These are phyloP conservation scores for Diaporthe vexans DNA, from an alignment of 2,329 filamentous ascomycete genomes.

Conservation along the genomic window DNA sequence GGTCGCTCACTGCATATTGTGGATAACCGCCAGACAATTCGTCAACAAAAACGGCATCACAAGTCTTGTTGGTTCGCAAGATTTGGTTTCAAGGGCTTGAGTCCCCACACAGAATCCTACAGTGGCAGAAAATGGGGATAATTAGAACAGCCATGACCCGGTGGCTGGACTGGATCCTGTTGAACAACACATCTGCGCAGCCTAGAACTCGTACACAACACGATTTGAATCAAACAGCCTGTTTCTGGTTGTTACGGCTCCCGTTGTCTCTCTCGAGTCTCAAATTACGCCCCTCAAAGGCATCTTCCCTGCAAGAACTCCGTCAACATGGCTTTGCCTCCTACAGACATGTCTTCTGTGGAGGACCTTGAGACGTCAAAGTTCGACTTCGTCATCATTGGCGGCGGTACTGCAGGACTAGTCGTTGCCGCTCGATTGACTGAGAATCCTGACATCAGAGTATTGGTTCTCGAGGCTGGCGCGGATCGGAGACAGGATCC, in stretches of 20 bases:
- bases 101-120: background rate
- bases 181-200: too few species aligned
- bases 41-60: background rate
- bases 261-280: background rate
- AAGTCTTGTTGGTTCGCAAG: background rate
- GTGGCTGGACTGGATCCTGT: background rate
- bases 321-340: background rate
- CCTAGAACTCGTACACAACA: background rate
- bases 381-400: slow-evolving; percentile 65
- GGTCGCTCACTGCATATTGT: background rate
- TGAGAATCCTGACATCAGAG: slow-evolving; percentile 52
- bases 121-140: background rate
- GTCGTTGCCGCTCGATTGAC: slow-evolving; percentile 59
- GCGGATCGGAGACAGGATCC: slow-evolving; percentile 52
- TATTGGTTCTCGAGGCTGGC: slow-evolving; percentile 58
- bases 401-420: slow-evolving; percentile 64
- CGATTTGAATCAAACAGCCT: background rate
- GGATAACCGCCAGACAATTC: background rate
- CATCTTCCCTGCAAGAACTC: too few species aligned
- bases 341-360: slow-evolving; percentile 5
- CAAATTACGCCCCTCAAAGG: background rate
- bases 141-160: background rate
- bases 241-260: too few species aligned
- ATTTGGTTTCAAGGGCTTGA: background rate
- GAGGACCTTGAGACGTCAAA: slow-evolving; percentile 1